Evolutionary conservation across 257 asterid genomes (phyloP), one percentile per base, ranked within the genome.

Genomic region (Salvia miltiorrhiza): DNA sequence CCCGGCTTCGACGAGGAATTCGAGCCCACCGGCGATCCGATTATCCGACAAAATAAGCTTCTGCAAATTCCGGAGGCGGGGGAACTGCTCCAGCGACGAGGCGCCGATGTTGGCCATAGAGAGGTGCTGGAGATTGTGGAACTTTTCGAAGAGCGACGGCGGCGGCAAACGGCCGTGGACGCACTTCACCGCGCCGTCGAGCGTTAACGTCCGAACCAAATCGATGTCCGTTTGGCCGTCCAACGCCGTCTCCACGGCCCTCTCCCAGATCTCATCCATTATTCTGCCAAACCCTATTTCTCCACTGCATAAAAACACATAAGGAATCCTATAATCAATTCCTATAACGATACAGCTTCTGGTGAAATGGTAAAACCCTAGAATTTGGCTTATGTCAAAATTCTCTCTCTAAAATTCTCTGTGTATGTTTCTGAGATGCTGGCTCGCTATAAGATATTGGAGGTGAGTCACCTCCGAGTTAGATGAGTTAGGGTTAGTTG

Each of bases 241-340:
- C 50, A 93, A 75, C 24, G 98, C 95, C 20, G 94, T 83, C 82
- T 85, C 96, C 78, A 93, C 90, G 64, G 97, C 97, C 63, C 90
- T 87, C 81, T 88, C 97, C 97, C 98, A 93, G 81, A 86, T 88
- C 90, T 88, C 95, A 71, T 93, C 97, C 98, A 93, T 93, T 65
- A 65, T 67, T 65, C 12, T 7, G 50, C 19, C 75, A 69, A 69
- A 28, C 47, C 50, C 65, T 45, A 20, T 54, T 49, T 7, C 55
- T 33, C 53, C 39, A 65, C 62, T 45, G 52, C 58, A 16, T 30
- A 55, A 73, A 55, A 59, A 54, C 52, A 58, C 74, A 17, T 37
- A 41, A 28, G 40, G 53, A 8, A 63, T 37, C 33, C 55, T 7
- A 23, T 3, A 35, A 62, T 24, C 26, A 40, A 67, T 52, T 43